phyloP scores from a whole-genome alignment of 306 rosid species.

The Sophora flavescens region DNA sequence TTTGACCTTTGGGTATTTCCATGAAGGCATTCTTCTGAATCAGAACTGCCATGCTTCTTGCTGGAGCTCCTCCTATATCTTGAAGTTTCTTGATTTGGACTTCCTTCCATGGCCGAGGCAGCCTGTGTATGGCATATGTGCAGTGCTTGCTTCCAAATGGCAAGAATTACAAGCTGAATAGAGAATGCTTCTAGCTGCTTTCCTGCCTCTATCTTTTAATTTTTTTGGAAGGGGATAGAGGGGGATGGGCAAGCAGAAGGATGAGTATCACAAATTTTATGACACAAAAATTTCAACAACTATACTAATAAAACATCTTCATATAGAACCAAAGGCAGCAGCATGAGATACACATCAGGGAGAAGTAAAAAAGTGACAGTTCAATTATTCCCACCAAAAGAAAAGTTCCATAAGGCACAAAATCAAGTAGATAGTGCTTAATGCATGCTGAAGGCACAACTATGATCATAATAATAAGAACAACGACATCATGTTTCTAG shows the following conservation, averaged over 20 bases:
- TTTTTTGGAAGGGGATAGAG: constrained; percentile 22
- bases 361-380: constrained; percentile 8
- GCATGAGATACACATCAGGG: constrained; percentile 12
- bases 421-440: constrained; percentile 33
- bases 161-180: constrained; percentile 96
- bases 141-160: constrained; percentile 98
- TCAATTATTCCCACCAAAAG: constrained; percentile 36
- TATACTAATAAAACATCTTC: constrained; percentile 16
- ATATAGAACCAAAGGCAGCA: constrained; percentile 36
- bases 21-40: constrained; percentile 65
- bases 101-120: constrained; percentile 98
- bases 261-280: constrained; percentile 1
- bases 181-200: constrained; percentile 94
- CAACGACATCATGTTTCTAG: not conserved
- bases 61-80: constrained; percentile 72
- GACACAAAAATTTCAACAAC: constrained; percentile 27
- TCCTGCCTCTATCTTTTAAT: constrained; percentile 65
- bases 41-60: constrained; percentile 66
- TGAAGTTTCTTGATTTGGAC: constrained; percentile 82
- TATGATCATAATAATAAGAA: not conserved
- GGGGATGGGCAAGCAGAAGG: constrained; percentile 26
- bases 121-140: constrained; percentile 98
- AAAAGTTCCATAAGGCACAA: constrained; percentile 35
- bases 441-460: constrained; percentile 38
- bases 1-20: constrained; percentile 60